Evolutionary conservation across 306 rosid genomes (phyloP), one percentile per base, ranked within the genome.

Genomic region (Purshia tridentata): DNA sequence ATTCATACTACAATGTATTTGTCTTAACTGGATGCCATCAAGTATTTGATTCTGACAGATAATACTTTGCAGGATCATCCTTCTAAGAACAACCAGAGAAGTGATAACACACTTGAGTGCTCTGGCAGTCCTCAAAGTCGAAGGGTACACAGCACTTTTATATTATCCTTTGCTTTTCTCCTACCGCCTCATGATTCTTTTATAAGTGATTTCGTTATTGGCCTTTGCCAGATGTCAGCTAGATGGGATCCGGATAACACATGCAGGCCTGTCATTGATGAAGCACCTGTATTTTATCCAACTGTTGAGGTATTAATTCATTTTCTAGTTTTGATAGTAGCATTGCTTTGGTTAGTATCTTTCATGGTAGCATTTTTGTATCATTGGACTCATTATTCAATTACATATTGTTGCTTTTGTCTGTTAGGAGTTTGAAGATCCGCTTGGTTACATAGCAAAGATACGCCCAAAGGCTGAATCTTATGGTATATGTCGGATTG

Each of bases 401-500:
- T 12, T 56, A 15, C 46, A 3, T 56, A 2, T 2, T 2, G 37
- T 4, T 56, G 56, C 19, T 58, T 42, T 70, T 47, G 3, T 70
- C 4, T 9, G 9, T 63, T 72, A 94, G 99, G 99, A 94, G 65
- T 94, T 94, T 77, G 90, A 87, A 73, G 93, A 91, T 72, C 86
- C 99, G 53, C 83, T 94, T 41, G 85, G 85, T 70, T 94, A 91
- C 86, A 90, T 94, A 66, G 96, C 92, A 61, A 91, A 84, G 82
- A 89, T 94, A 58, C 88, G 96, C 8, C 86, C 88, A 29, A 54
- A 59, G 81, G 99, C 99, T 58, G 95, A 91, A 76, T 74, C 87
- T 10, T 77, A 84, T 83, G 99, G 98, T 66, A 94, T 94, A 85
- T 94, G 99, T 78, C 85, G 96, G 86, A 90, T 94, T 80, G 97